These are phyloP conservation scores for Hypholoma sublateritium DNA, from an alignment of 768 basidiomycete species.

Conservation along the genomic window DNA sequence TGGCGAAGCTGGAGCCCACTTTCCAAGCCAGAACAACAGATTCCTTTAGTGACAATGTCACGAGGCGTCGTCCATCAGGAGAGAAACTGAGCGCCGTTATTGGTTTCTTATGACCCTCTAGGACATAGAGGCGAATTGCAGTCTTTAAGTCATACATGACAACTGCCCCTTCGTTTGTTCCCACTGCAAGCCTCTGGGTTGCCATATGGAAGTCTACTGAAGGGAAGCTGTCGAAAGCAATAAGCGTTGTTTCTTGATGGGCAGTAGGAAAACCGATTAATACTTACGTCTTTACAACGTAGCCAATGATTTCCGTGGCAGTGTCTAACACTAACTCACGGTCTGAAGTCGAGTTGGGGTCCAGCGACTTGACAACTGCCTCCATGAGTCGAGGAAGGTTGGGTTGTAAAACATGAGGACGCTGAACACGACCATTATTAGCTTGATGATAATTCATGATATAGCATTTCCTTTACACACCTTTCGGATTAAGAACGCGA, in stretches of 20 bases:
- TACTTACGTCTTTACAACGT: conserved; percentile 88
- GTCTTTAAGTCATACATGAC: conserved; percentile 97
- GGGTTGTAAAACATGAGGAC: conserved; percentile 81
- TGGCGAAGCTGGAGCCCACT: conserved; percentile 85
- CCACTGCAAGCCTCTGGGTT: conserved; percentile 88
- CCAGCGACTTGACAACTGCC: conserved; percentile 94
- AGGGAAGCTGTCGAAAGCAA: conserved; percentile 61
- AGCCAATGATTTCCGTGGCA: conserved; percentile 91
- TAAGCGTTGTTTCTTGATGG: neutral
- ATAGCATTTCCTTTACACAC: conserved; percentile 32
- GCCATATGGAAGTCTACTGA: conserved; percentile 91
- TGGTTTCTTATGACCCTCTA: conserved; percentile 85
- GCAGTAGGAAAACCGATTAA: neutral
- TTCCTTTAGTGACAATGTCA: conserved; percentile 87
- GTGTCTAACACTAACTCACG: conserved; percentile 87
- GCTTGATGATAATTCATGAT: neutral
- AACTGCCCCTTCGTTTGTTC: conserved; percentile 91
- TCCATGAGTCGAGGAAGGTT: conserved; percentile 87
- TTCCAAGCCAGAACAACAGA: conserved; percentile 91
- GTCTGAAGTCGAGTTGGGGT: conserved; percentile 78
- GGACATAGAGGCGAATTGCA: conserved; percentile 90
- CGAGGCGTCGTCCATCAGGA: conserved; percentile 86
- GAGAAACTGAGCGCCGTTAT: conserved; percentile 90
- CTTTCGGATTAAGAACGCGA: conserved; percentile 93
- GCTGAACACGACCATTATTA: conserved; percentile 37